Conservation (phyloP, 768 basidiomycete species). For the Trametes meyenii region DNA sequence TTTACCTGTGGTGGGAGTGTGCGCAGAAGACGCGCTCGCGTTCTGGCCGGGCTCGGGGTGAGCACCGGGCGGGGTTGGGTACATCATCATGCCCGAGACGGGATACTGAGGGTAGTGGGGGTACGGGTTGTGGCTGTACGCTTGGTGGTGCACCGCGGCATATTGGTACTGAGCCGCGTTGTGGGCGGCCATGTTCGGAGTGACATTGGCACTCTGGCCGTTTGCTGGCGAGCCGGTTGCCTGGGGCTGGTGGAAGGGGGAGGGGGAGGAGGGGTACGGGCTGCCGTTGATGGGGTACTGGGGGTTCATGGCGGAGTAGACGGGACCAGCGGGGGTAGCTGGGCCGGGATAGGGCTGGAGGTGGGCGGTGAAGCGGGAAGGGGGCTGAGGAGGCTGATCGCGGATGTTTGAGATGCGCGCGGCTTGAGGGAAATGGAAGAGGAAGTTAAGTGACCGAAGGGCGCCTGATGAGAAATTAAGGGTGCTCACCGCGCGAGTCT, state of each 20-base stretch:
- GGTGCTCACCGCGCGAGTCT: constrained; percentile 19
- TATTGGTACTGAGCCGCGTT: constrained; percentile 53
- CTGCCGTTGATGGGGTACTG: constrained; percentile 66
- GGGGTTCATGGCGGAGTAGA: constrained; percentile 60
- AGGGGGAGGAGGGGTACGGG: constrained; percentile 46
- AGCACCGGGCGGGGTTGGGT: constrained; percentile 47
- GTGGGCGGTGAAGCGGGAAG: constrained; percentile 41
- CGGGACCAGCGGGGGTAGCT: constrained; percentile 13
- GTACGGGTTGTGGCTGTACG: constrained; percentile 51
- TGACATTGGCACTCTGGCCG: constrained; percentile 38
- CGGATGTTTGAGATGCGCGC: constrained; percentile 37
- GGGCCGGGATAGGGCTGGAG: constrained; percentile 60
- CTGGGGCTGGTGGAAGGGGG: constrained; percentile 36
- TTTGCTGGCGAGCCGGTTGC: constrained; percentile 39
- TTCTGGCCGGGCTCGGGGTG: constrained; percentile 38
- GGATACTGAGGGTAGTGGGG: constrained; percentile 62
- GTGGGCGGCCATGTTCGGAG: constrained; percentile 43
- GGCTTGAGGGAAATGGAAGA: constrained; percentile 28
- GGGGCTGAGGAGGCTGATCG: constrained; percentile 33
- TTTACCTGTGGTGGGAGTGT: constrained; percentile 48
- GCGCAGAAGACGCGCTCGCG: constrained; percentile 30
- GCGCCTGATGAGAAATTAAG: constrained; percentile 19
- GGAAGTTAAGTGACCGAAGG: constrained; percentile 9
- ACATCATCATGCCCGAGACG: constrained; percentile 66
- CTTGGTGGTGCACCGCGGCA: constrained; percentile 52